These are phyloP conservation scores for Mrakia gelida DNA, from an alignment of 768 basidiomycete genomes.

Conservation along the genomic window DNA sequence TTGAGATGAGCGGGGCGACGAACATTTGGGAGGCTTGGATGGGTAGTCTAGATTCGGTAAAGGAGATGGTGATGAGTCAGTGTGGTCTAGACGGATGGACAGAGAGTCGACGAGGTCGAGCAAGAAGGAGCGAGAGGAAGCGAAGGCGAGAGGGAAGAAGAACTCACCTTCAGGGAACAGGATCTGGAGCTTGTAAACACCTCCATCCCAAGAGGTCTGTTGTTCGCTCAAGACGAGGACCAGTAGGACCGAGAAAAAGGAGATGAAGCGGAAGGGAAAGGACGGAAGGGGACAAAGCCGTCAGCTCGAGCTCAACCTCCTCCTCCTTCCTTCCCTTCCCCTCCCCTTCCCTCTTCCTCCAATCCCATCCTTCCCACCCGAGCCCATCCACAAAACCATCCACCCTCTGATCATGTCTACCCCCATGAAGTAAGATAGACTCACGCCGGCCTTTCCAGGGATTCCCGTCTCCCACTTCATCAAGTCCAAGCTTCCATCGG, in stretches of 20 bases:
- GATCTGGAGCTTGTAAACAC: conserved; percentile 90
- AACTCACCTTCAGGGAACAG: conserved; percentile 86
- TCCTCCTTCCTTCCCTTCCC: background rate
- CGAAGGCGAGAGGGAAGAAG: background rate
- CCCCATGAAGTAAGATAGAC: conserved; percentile 41
- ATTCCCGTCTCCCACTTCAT: conserved; percentile 99
- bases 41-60: conserved; percentile 64
- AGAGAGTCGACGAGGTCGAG: background rate
- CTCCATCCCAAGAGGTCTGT: conserved; percentile 95
- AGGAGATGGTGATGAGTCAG: background rate
- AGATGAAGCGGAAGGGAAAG: background rate
- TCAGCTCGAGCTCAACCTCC: conserved; percentile 16
- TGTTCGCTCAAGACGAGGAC: no score
- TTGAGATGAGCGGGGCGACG: conserved; percentile 38
- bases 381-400: background rate
- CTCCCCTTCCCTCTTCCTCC: background rate
- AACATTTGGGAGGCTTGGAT: conserved; percentile 92
- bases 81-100: no score
- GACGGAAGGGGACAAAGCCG: background rate
- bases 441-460: conserved; percentile 81
- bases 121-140: background rate
- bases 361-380: background rate
- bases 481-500: conserved; percentile 91
- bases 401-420: background rate
- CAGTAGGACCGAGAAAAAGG: background rate